Conservation (phyloP, 2,329 filamentous ascomycete species). For the Rutstroemia sydowiana region DNA sequence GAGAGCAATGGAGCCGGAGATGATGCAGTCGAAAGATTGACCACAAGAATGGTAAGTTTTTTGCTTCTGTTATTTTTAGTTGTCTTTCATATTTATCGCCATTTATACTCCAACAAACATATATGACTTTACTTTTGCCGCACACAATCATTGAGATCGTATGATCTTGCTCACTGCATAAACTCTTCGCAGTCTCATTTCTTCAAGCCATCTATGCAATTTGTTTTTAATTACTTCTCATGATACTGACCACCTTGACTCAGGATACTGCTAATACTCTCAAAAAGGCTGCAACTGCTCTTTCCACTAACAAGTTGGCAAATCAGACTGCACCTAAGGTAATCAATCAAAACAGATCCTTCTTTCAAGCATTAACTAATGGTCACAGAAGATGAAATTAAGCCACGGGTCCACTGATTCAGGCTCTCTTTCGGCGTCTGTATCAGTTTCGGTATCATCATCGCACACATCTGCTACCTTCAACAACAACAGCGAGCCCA, state of each 20-base stretch:
- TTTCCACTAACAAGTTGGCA: conserved; percentile 47
- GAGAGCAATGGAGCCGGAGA: conserved; percentile 27
- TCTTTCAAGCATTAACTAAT: conserved; percentile 20
- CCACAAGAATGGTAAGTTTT: conserved; percentile 8
- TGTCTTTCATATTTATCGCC: not conserved
- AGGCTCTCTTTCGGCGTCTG: not conserved
- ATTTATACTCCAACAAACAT: too few relatives aligned
- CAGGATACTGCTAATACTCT: conserved; percentile 22
- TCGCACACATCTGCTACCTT: conserved; percentile 17
- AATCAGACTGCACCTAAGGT: conserved; percentile 50
- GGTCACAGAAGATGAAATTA: conserved; percentile 41
- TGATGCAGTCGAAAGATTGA: conserved; percentile 20
- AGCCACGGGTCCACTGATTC: conserved; percentile 33
- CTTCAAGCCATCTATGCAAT: not conserved
- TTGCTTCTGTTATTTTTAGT: too few relatives aligned
- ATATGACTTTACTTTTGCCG: too few relatives aligned
- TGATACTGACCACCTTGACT: conserved; percentile 13
- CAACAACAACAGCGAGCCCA: conserved; percentile 35
- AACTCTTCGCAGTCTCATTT: not conserved
- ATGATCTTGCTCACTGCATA: not conserved
- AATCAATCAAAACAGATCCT: conserved; percentile 17
- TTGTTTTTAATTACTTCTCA: conserved; percentile 2
- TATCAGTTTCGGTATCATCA: not conserved
- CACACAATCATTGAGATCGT: too few relatives aligned
- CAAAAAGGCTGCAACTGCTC: conserved; percentile 35